Percentiles rank a stretch among this genome's conserved stretches.
Evolutionary conservation across 768 basidiomycete genomes (phyloP).

Genomic region (Boletus pseudo-olivaceus): DNA sequence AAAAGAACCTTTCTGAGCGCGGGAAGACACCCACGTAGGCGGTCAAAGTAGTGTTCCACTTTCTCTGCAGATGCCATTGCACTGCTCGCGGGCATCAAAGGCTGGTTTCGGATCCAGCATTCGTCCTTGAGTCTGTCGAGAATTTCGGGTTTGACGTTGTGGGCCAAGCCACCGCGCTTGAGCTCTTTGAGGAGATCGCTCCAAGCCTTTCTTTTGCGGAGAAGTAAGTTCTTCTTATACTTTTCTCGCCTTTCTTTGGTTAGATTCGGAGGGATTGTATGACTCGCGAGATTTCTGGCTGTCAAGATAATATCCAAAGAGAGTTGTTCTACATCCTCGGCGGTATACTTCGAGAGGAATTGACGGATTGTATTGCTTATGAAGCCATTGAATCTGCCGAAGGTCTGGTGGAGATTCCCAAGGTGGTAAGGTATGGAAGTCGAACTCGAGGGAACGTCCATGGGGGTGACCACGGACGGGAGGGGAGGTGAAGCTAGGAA

Average conservation of each 20-base stretch:
- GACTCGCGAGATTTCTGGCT: constrained; percentile 51
- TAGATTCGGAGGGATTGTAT: constrained; percentile 40
- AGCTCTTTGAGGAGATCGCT: constrained; percentile 88
- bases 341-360: constrained; percentile 40
- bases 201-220: constrained; percentile 86
- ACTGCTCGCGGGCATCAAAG: constrained; percentile 30
- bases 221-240: constrained; percentile 67
- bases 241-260: constrained; percentile 53
- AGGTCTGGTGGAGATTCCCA: constrained; percentile 48
- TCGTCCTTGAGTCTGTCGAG: constrained; percentile 52
- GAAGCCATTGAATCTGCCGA: constrained; percentile 45
- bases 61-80: constrained; percentile 33
- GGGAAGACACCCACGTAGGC: constrained; percentile 63
- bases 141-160: constrained; percentile 67
- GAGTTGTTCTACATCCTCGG: constrained; percentile 49
- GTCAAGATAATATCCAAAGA: constrained; percentile 63
- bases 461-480: not conserved
- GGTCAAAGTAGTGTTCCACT: constrained; percentile 61
- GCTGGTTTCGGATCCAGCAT: constrained; percentile 67
- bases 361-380: constrained; percentile 40
- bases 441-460: constrained; percentile 2
- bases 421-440: constrained; percentile 36
- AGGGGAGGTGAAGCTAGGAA: not conserved
- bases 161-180: constrained; percentile 71
- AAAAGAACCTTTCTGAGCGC: constrained; percentile 57